These are phyloP conservation scores for Chionographis japonica DNA, from an alignment of 106 monocot genomes.

Conservation along the genomic window DNA sequence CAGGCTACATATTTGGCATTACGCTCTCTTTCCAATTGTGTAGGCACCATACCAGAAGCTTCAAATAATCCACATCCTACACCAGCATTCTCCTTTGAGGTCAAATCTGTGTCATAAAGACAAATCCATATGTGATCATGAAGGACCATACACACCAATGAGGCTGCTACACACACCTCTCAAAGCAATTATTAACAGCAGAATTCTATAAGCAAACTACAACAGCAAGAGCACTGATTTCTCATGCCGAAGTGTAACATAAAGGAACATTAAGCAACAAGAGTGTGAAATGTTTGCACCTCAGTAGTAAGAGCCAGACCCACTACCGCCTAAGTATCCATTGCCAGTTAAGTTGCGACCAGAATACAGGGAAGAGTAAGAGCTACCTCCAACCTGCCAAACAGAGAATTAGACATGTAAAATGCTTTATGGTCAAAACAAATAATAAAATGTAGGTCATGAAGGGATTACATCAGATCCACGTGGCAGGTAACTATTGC, in stretches of 20 bases:
- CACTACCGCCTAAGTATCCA: constrained; percentile 52
- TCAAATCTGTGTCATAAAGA: constrained; percentile 60
- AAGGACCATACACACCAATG: constrained; percentile 16
- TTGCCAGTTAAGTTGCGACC: constrained; percentile 53
- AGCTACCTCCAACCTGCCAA: constrained; percentile 62
- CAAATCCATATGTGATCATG: constrained; percentile 51
- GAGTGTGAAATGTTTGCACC: constrained; percentile 29
- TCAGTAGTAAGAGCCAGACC: constrained; percentile 85
- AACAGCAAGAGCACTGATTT: background rate
- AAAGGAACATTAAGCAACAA: background rate
- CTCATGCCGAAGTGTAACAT: background rate
- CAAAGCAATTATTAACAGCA: background rate
- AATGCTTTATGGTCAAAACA: background rate
- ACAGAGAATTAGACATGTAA: constrained; percentile 1
- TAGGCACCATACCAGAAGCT: constrained; percentile 58
- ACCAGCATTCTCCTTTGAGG: constrained; percentile 29
- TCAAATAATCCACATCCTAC: constrained; percentile 48
- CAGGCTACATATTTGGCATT: constrained; percentile 1
- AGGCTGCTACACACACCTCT: background rate
- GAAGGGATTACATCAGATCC: constrained; percentile 67
- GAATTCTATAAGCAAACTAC: background rate
- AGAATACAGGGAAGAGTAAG: constrained; percentile 75
- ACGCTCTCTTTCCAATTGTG: constrained; percentile 25
- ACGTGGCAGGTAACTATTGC: constrained; percentile 52
- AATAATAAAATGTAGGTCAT: background rate